Percentiles rank a stretch among this genome's conserved stretches.
Conservation (phyloP, 2,329 filamentous ascomycete species). For the Ceratocystis cubensis region DNA sequence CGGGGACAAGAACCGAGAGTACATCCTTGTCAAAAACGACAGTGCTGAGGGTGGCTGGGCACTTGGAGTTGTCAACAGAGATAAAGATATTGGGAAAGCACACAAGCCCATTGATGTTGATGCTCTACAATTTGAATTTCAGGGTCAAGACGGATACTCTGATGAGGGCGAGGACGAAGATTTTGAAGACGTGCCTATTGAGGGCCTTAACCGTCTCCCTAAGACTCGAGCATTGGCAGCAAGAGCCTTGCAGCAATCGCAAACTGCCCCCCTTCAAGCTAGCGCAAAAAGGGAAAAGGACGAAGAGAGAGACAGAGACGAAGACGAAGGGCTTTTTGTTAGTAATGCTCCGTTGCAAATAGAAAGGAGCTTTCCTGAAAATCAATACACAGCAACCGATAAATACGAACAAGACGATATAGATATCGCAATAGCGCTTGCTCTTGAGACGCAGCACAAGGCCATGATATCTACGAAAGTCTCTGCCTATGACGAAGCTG, state of each 20-base stretch:
- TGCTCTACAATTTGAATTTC: slow-evolving; percentile 44
- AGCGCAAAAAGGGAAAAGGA: slow-evolving; percentile 23
- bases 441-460: slow-evolving; percentile 53
- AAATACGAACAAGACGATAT: slow-evolving; percentile 44
- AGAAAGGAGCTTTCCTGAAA: slow-evolving; percentile 29
- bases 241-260: slow-evolving; percentile 23
- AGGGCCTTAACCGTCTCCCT: slow-evolving; percentile 73
- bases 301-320: slow-evolving; percentile 18
- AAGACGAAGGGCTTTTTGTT: slow-evolving; percentile 43
- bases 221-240: slow-evolving; percentile 31
- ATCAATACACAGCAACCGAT: slow-evolving; percentile 24
- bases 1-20: slow-evolving; percentile 81
- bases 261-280: slow-evolving; percentile 21
- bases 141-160: slow-evolving; percentile 45
- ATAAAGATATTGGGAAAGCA: slow-evolving; percentile 63
- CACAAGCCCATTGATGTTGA: slow-evolving; percentile 93
- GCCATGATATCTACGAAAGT: not conserved
- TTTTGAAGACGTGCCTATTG: slow-evolving; percentile 87
- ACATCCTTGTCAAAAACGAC: slow-evolving; percentile 91
- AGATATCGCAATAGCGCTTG: slow-evolving; percentile 71
- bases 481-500: slow-evolving; percentile 25
- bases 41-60: slow-evolving; percentile 94
- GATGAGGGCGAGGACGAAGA: slow-evolving; percentile 62
- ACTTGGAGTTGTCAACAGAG: slow-evolving; percentile 78
- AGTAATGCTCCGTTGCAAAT: slow-evolving; percentile 25